These are phyloP conservation scores for Tuber calosporum DNA, from an alignment of 495 filamentous ascomycete species.

Conservation along the genomic window DNA sequence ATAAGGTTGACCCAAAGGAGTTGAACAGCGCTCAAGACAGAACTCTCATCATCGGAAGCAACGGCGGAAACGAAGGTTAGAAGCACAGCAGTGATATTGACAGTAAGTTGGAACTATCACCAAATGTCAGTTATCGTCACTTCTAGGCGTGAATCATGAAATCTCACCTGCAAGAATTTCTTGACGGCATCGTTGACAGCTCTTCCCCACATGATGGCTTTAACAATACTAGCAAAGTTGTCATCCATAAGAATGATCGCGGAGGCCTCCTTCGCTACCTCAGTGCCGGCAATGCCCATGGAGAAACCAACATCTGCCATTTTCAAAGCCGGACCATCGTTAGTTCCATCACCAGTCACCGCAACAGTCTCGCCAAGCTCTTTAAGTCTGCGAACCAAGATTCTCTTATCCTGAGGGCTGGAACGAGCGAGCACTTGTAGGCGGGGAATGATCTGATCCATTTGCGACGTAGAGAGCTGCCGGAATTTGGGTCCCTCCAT, in stretches of 20 bases:
- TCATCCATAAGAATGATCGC: conserved; percentile 91
- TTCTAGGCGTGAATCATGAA: background rate
- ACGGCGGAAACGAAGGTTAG: conserved; percentile 78
- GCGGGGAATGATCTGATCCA: conserved; percentile 63
- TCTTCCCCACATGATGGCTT: conserved; percentile 80
- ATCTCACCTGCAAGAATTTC: conserved; percentile 71
- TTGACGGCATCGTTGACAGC: conserved; percentile 83
- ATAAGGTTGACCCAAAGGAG: conserved; percentile 89
- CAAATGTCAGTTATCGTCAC: conserved; percentile 13
- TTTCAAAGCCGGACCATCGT: conserved; percentile 82
- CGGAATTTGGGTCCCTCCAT: conserved; percentile 81
- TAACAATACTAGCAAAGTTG: conserved; percentile 84
- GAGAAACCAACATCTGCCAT: conserved; percentile 85
- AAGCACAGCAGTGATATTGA: conserved; percentile 83
- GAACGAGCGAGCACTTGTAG: conserved; percentile 80
- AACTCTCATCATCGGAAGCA: conserved; percentile 55
- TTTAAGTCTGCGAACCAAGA: conserved; percentile 70
- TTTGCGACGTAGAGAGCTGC: conserved; percentile 57
- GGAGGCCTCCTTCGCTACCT: conserved; percentile 90
- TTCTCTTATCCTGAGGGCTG: conserved; percentile 75
- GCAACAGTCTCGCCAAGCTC: conserved; percentile 84
- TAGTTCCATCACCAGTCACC: conserved; percentile 88
- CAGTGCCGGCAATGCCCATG: conserved; percentile 85
- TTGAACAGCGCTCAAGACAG: conserved; percentile 77
- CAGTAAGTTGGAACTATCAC: conserved; percentile 80